Conservation (phyloP, 805 yeast species). For the Hanseniaspora lindneri region DNA sequence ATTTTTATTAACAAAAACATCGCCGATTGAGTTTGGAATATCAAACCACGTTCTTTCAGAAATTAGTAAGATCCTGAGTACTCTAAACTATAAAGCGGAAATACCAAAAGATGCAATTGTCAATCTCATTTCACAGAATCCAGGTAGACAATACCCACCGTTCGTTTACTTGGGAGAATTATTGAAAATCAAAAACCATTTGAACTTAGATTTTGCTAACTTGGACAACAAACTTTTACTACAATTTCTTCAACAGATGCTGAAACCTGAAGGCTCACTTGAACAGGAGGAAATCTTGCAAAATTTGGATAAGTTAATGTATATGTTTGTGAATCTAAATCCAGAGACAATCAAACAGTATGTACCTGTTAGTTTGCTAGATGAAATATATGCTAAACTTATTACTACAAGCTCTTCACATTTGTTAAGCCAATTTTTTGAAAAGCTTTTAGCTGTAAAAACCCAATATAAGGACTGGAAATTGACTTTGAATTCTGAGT, state of each 20-base stretch:
- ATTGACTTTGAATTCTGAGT: neutral
- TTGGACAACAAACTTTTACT: slow-evolving; percentile 22
- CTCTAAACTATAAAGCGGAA: neutral
- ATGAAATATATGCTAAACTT: slow-evolving; percentile 18
- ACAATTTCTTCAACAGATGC: slow-evolving; percentile 30
- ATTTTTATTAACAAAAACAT: slow-evolving; percentile 1
- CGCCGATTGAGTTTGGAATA: slow-evolving; percentile 9
- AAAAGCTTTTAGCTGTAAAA: slow-evolving; percentile 5
- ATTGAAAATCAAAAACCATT: neutral
- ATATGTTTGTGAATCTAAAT: slow-evolving; percentile 21
- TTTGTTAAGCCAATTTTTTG: slow-evolving; percentile 17
- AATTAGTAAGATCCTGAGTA: neutral
- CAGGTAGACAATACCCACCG: slow-evolving; percentile 14
- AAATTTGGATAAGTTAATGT: slow-evolving; percentile 23
- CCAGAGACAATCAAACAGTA: slow-evolving; percentile 13
- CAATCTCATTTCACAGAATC: slow-evolving; percentile 23
- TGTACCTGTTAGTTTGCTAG: slow-evolving; percentile 12
- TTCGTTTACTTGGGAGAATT: slow-evolving; percentile 4
- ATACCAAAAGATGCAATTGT: slow-evolving; percentile 25
- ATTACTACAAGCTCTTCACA: slow-evolving; percentile 18
- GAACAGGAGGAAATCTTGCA: slow-evolving; percentile 26
- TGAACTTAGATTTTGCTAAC: neutral
- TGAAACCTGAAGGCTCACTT: slow-evolving; percentile 31
- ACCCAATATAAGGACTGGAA: slow-evolving; percentile 1
- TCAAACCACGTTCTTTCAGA: slow-evolving; percentile 3